Percentiles rank a stretch among this genome's conserved stretches.
Conservation (phyloP, 352 stramenopile species). For the Phytophthora pisi region DNA sequence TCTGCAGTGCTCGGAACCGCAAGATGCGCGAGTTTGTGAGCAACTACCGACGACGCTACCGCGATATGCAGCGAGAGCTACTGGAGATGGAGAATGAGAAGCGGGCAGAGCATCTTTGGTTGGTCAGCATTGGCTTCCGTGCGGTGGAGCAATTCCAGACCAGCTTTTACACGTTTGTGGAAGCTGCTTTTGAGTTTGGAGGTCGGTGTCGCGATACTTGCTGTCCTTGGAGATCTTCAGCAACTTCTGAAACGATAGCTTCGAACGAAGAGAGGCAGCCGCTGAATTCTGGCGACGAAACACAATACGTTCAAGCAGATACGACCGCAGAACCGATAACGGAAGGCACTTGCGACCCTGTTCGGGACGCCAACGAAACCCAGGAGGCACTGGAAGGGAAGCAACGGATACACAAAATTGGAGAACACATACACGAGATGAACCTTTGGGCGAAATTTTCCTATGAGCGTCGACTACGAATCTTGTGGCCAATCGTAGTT, state of each 20-base stretch:
- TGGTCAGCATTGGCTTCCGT: constrained; percentile 86
- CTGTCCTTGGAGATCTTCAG: constrained; percentile 7
- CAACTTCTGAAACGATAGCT: constrained; percentile 8
- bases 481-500: constrained; percentile 72
- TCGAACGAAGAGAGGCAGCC: constrained; percentile 33
- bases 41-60: constrained; percentile 82
- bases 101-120: constrained; percentile 82
- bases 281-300: constrained; percentile 23
- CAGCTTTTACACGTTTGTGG: constrained; percentile 61
- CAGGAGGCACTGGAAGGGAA: constrained; percentile 67
- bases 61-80: constrained; percentile 76
- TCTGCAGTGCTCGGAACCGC: constrained; percentile 82
- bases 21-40: constrained; percentile 91
- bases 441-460: constrained; percentile 87
- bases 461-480: constrained; percentile 62
- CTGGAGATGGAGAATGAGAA: constrained; percentile 82
- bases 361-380: constrained; percentile 61
- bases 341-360: constrained; percentile 28
- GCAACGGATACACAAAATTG: constrained; percentile 51
- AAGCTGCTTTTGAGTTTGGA: constrained; percentile 41
- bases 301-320: constrained; percentile 19
- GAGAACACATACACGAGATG: constrained; percentile 49
- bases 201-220: constrained; percentile 19
- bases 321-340: neutral
- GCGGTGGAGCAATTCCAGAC: constrained; percentile 74